Evolutionary conservation across 208 protist genomes (phyloP).

Genomic region (Leishmania martiniquensis): DNA sequence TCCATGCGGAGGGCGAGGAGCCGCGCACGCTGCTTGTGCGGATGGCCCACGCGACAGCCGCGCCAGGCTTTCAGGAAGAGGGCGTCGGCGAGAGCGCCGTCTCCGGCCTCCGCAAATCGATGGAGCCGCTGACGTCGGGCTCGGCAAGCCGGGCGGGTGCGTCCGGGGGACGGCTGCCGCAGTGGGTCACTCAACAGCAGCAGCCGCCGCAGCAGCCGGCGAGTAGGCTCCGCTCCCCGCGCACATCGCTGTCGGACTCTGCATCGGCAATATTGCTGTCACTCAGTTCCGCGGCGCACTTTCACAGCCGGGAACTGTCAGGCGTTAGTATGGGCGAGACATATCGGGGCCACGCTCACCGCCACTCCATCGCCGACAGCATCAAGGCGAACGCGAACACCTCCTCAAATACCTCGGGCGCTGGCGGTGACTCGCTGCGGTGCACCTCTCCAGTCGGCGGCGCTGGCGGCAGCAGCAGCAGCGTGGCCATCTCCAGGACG

Average conservation of each 20-base stretch:
- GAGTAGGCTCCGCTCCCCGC: background rate
- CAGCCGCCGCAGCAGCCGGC: background rate
- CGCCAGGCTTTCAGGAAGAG: conserved; percentile 25
- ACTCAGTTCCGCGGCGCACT: background rate
- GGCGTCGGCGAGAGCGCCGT: background rate
- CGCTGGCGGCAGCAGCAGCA: background rate
- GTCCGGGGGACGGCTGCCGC: background rate
- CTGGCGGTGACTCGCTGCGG: conserved; percentile 7
- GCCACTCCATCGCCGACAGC: background rate
- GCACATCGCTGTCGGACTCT: background rate
- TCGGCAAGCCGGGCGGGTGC: background rate
- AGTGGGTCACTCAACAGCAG: background rate
- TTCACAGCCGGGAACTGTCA: background rate
- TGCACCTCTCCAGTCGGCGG: conserved; percentile 2
- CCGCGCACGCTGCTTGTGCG: conserved; percentile 27
- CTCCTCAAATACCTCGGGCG: background rate
- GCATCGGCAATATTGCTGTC: background rate
- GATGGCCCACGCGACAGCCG: conserved; percentile 27
- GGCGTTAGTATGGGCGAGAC: background rate
- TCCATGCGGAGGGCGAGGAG: conserved; percentile 15
- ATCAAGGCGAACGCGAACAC: background rate
- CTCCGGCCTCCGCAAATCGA: background rate
- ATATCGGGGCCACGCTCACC: background rate
- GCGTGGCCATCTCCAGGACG: background rate
- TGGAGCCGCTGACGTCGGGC: background rate